These are phyloP conservation scores for Glonium stellatum DNA, from an alignment of 495 filamentous ascomycete genomes.

Conservation along the genomic window DNA sequence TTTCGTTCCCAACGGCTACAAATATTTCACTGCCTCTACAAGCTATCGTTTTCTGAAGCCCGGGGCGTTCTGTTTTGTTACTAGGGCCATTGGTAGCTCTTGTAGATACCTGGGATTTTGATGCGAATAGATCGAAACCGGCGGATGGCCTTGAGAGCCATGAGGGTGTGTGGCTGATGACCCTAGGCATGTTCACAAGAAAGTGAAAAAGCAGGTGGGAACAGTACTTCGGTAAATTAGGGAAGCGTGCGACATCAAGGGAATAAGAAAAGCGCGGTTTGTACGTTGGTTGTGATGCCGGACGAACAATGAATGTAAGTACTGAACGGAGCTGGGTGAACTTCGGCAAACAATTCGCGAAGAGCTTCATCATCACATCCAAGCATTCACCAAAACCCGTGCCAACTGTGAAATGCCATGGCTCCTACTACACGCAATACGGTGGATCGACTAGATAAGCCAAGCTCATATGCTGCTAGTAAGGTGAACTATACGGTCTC, in stretches of 20 bases:
- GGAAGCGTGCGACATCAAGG: not conserved
- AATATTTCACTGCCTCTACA: conserved; percentile 73
- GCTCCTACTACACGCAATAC: conserved; percentile 47
- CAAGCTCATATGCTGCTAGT: conserved; percentile 78
- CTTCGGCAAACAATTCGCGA: conserved; percentile 3
- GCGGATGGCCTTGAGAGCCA: conserved; percentile 74
- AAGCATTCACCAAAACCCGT: not conserved
- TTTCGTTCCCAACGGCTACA: conserved; percentile 73
- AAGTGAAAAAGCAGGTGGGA: not conserved
- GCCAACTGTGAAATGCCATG: conserved; percentile 21
- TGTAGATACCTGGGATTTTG: conserved; percentile 31
- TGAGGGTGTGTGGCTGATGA: conserved; percentile 70
- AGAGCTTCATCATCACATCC: not conserved
- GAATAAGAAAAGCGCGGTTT: not conserved
- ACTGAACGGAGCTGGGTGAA: conserved; percentile 1
- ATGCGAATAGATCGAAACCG: conserved; percentile 64
- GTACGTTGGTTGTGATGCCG: not conserved
- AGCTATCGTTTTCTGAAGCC: conserved; percentile 63
- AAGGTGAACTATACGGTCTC: conserved; percentile 47
- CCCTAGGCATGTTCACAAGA: conserved; percentile 58
- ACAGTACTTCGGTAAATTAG: not conserved
- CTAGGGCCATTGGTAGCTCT: conserved; percentile 21
- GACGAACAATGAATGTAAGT: not conserved
- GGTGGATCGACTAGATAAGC: conserved; percentile 79
- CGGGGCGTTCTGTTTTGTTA: conserved; percentile 39